Percentiles rank a stretch among this genome's conserved stretches.
phyloP scores from a whole-genome alignment of 257 asterid genomes.

The Echites panduratus region DNA sequence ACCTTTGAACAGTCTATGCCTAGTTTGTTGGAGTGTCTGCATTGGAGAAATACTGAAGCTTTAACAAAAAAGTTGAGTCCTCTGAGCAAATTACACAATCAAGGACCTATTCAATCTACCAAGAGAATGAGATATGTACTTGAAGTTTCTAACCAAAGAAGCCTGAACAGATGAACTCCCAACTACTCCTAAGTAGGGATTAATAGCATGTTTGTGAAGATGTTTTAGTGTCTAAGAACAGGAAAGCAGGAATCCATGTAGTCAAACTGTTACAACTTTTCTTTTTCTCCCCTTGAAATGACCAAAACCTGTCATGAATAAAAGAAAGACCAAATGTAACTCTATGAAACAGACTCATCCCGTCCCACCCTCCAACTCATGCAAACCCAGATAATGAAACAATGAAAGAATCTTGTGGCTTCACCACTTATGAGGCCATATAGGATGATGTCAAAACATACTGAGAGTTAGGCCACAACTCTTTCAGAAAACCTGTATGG shows the following conservation, averaged over 20 bases:
- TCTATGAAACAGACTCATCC: too few species aligned
- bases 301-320: too few species aligned
- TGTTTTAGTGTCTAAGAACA: too few species aligned
- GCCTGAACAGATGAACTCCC: too few species aligned
- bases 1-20: constrained; percentile 61
- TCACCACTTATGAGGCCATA: not conserved
- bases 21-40: constrained; percentile 77
- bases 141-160: too few species aligned
- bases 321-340: too few species aligned
- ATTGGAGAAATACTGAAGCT: not conserved
- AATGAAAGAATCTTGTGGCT: not conserved
- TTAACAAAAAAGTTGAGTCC: not conserved
- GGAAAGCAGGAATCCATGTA: too few species aligned
- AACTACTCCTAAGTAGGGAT: too few species aligned
- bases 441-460: constrained; percentile 14
- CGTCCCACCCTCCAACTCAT: not conserved
- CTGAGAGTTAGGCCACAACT: constrained; percentile 46
- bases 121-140: not conserved
- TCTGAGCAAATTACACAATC: not conserved
- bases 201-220: too few species aligned
- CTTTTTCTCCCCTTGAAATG: too few species aligned
- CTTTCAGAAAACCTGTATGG: constrained; percentile 45
- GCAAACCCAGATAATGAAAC: not conserved
- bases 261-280: too few species aligned
- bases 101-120: not conserved